phyloP scores from a whole-genome alignment of 306 rosid species.

The Arachis hypogaea region DNA sequence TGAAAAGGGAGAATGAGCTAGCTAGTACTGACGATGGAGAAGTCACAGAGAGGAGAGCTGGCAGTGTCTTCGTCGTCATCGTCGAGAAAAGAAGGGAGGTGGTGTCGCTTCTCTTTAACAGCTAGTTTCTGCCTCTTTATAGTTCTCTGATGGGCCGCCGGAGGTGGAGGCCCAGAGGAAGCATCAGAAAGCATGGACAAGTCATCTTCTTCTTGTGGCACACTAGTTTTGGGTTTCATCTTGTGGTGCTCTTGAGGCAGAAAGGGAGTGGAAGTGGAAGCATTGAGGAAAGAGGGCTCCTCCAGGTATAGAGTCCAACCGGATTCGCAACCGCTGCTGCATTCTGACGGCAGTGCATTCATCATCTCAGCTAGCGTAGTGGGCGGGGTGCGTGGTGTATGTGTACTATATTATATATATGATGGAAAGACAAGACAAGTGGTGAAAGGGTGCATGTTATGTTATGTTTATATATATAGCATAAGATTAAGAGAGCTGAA shows the following conservation, averaged over 20 bases:
- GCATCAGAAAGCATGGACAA: constrained; percentile 98
- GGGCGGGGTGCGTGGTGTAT: no score
- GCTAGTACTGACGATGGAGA: constrained; percentile 58
- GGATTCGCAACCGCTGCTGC: constrained; percentile 92
- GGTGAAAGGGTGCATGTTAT: no score
- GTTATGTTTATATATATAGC: no score
- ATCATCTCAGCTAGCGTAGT: constrained; percentile 32
- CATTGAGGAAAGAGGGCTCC: constrained; percentile 63
- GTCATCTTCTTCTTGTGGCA: constrained; percentile 38
- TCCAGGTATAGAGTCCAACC: constrained; percentile 97
- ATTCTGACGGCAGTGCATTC: constrained; percentile 71
- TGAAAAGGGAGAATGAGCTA: constrained; percentile 20
- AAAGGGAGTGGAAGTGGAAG: constrained; percentile 17
- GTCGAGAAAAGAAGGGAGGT: constrained; percentile 62
- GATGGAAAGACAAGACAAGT: no score
- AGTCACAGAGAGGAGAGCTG: constrained; percentile 73
- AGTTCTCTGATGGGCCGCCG: constrained; percentile 36
- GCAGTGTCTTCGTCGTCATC: constrained; percentile 99
- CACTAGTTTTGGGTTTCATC: no score
- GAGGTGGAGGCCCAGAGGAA: constrained; percentile 91
- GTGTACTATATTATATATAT: no score
- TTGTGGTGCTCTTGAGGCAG: no score
- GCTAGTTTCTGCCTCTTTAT: constrained; percentile 59
- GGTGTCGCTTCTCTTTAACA: constrained; percentile 38
- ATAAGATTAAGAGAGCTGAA: no score